These are phyloP conservation scores for Hysterangium stoloniferum DNA, from an alignment of 768 basidiomycete species.

Conservation along the genomic window DNA sequence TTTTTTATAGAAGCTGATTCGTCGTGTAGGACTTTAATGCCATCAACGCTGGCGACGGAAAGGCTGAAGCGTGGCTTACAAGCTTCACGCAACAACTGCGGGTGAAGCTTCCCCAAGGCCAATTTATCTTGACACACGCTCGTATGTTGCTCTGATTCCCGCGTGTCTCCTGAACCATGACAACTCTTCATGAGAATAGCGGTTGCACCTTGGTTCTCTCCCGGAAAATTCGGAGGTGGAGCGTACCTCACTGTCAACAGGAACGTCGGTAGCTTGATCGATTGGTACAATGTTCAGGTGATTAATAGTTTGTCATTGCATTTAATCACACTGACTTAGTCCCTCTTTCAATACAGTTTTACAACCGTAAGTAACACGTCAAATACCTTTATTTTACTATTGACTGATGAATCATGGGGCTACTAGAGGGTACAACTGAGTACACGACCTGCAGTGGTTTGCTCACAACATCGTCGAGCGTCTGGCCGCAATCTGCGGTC, in stretches of 20 bases:
- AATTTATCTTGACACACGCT: slow-evolving; percentile 31
- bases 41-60: slow-evolving; percentile 41
- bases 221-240: slow-evolving; percentile 29
- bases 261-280: slow-evolving; percentile 35
- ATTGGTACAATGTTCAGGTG: slow-evolving; percentile 41
- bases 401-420: not conserved
- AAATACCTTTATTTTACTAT: too few relatives aligned
- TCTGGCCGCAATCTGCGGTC: slow-evolving; percentile 25
- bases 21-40: slow-evolving; percentile 50
- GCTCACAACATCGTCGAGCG: slow-evolving; percentile 21
- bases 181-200: slow-evolving; percentile 24
- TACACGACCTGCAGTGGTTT: slow-evolving; percentile 17
- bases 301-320: slow-evolving; percentile 5
- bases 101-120: slow-evolving; percentile 26
- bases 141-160: slow-evolving; percentile 18
- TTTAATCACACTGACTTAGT: not conserved
- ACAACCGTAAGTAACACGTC: slow-evolving; percentile 25
- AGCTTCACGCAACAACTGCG: slow-evolving; percentile 31
- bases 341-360: slow-evolving; percentile 19
- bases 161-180: not conserved
- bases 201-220: slow-evolving; percentile 39
- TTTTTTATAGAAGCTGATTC: not conserved
- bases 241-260: slow-evolving; percentile 33
- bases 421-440: slow-evolving; percentile 11
- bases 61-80: slow-evolving; percentile 41